Evolutionary conservation across 768 basidiomycete genomes (phyloP), one percentile per base, ranked within the genome.

Genomic region (Sarcodon sp.): DNA sequence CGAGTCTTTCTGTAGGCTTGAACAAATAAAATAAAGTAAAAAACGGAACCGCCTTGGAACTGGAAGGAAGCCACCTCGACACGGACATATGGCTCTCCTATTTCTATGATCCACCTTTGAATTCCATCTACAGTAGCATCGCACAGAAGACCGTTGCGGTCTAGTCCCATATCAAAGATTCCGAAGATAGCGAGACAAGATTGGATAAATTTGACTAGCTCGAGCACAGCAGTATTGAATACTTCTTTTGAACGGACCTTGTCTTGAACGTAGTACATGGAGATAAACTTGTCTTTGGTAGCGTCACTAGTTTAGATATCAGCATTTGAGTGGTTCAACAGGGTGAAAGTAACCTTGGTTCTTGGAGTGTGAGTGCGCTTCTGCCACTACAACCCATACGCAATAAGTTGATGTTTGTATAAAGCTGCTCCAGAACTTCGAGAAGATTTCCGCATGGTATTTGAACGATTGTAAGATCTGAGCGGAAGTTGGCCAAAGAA

Each of bases 301-400:
- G 83, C 70, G 52, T 90, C 84, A 53, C 84, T 88, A 52, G 52
- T 27, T 27, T 27, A 27, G 21, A 27, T 27, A 33, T 15, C 47
- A 39, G 43, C 16, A 11, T 45, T 49, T 49, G 47, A 47, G 16
- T 16, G 47, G 47, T 15, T 21, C 46, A 45, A 43, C 41, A 43
- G 50, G 33, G 47, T 45, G 13, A 49, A n/a, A 8, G 21, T 4
- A 47, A 34, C 82, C 77, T 80, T 8, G 87, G 81, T 54, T 85
- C 79, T 54, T 87, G 79, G 33, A 91, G 75, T 12, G 83, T 83
- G 44, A 91, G 68, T 0, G 84, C 87, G 54, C 69, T 74, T 38
- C 87, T 74, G n/a, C 85, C 84, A 45, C 80, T 80, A 58, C 83
- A 84, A 3, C 86, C 87, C 76, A 88, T 80, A n/a, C 88, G 76